phyloP scores from a whole-genome alignment of 371 early-diverging fungal species.

The Thermomucor indicae-seudaticae region DNA sequence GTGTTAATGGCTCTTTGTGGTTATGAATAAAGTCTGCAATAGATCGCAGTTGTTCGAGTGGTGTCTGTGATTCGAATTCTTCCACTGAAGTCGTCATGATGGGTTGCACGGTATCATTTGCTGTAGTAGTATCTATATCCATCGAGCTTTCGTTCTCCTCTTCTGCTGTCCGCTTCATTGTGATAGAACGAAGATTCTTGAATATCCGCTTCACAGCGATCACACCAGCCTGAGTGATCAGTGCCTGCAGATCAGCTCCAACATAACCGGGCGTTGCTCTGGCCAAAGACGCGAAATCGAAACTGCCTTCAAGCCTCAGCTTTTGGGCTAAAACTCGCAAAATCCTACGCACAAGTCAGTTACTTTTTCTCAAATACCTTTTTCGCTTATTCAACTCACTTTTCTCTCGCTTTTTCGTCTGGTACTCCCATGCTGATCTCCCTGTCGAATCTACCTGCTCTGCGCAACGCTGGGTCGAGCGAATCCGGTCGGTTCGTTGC shows the following conservation, averaged over 20 bases:
- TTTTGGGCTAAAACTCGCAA: constrained; percentile 87
- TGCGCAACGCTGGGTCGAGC: constrained; percentile 94
- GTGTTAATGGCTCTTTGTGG: constrained; percentile 72
- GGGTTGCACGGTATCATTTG: constrained; percentile 10
- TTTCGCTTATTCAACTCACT: constrained; percentile 39
- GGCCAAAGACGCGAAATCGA: constrained; percentile 89
- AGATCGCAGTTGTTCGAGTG: constrained; percentile 59
- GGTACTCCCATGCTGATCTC: constrained; percentile 99
- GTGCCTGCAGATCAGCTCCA: constrained; percentile 97
- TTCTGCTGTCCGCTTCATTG: constrained; percentile 15
- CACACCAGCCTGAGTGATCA: constrained; percentile 97
- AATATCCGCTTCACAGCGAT: constrained; percentile 93
- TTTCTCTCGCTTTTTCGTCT: constrained; percentile 89
- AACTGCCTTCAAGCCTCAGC: constrained; percentile 79
- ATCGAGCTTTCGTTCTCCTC: constrained; percentile 31
- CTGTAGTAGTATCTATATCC: constrained; percentile 39
- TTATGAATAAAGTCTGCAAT: constrained; percentile 68
- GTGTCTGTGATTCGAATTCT: constrained; percentile 52
- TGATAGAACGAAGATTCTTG: constrained; percentile 51
- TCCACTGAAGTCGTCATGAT: constrained; percentile 44
- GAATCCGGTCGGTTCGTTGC: constrained; percentile 99
- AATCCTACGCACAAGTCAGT: constrained; percentile 55
- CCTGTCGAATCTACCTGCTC: constrained; percentile 98
- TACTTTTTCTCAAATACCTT: background rate
- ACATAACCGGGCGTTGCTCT: constrained; percentile 98